Conservation (phyloP, 106 monocot species). For the Agapanthus africanus region DNA sequence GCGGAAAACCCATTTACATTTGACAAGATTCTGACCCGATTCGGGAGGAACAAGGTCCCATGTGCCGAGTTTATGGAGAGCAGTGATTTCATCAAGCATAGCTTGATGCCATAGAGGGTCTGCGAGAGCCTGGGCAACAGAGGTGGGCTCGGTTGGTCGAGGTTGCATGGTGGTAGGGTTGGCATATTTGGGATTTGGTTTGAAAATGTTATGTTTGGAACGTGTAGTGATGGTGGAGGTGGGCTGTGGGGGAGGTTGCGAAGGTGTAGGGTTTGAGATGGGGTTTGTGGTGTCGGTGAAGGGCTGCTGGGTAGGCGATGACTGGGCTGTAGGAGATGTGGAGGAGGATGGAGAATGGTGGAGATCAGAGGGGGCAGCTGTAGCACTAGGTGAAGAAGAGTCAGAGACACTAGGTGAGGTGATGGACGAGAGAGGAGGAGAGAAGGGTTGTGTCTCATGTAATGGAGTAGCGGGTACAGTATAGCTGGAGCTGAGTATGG, state of each 20-base stretch:
- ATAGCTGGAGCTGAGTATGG: too few relatives aligned
- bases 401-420: too few relatives aligned
- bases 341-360: too few relatives aligned
- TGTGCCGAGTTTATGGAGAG: not conserved
- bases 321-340: too few relatives aligned
- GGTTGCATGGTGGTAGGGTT: not conserved
- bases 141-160: not conserved
- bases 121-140: not conserved
- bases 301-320: too few relatives aligned
- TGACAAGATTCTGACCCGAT: not conserved
- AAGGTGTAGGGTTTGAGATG: not conserved
- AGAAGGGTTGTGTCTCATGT: too few relatives aligned
- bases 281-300: not conserved
- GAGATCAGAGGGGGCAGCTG: not conserved
- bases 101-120: not conserved
- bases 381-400: not conserved
- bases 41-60: slow-evolving; percentile 7
- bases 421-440: too few relatives aligned
- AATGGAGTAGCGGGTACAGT: too few relatives aligned
- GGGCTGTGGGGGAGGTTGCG: not conserved
- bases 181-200: not conserved
- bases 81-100: slow-evolving; percentile 3
- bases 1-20: not conserved
- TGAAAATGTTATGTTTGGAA: not conserved
- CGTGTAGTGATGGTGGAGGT: not conserved